Conservation (phyloP, 345 rosid genomes). For the Mallotus nudiflorus region DNA sequence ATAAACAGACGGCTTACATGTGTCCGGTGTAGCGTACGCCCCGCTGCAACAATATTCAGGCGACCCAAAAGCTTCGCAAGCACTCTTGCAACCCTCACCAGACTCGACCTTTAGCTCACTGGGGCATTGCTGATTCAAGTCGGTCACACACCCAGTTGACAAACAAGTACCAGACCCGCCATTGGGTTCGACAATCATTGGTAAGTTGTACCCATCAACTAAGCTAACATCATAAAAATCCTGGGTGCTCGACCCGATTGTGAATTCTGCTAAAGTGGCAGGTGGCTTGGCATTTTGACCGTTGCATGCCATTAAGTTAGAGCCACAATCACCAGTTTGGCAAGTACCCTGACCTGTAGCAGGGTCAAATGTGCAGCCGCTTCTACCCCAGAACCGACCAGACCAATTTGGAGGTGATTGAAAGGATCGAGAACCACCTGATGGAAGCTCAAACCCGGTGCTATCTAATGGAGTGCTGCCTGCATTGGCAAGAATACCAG, state of each 20-base stretch:
- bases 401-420: constrained; percentile 32
- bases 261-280: constrained; percentile 36
- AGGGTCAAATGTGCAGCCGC: constrained; percentile 30
- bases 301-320: constrained; percentile 26
- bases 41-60: constrained; percentile 39
- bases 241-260: constrained; percentile 16
- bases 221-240: constrained; percentile 34
- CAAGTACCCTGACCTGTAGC: constrained; percentile 26
- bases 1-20: constrained; percentile 31
- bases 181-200: constrained; percentile 28
- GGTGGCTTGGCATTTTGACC: constrained; percentile 35
- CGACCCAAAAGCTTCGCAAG: constrained; percentile 31
- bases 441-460: constrained; percentile 32
- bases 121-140: constrained; percentile 30
- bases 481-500: constrained; percentile 34
- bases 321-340: constrained; percentile 28
- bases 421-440: constrained; percentile 24
- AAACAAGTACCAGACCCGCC: constrained; percentile 32
- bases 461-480: constrained; percentile 24
- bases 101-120: constrained; percentile 19
- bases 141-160: constrained; percentile 26
- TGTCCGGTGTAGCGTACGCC: constrained; percentile 26
- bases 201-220: constrained; percentile 34
- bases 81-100: constrained; percentile 33
- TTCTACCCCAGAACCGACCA: constrained; percentile 38